phyloP scores from a whole-genome alignment of 2,329 filamentous ascomycete genomes.

The Fusarium denticulatum region DNA sequence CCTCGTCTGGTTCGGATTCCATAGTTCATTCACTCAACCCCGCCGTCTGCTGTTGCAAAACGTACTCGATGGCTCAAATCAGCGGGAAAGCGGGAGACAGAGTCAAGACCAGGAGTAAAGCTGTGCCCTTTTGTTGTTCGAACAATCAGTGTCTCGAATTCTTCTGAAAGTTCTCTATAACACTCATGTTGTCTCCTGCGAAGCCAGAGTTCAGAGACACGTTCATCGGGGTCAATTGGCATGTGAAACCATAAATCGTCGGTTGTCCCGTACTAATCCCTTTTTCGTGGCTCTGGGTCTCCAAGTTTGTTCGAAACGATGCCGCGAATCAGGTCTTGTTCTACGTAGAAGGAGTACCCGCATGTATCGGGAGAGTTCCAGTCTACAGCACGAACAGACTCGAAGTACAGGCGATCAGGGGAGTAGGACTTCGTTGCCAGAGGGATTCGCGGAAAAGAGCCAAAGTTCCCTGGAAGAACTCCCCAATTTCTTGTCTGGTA shows the following conservation, averaged over 20 bases:
- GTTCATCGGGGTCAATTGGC: background rate
- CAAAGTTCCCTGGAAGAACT: background rate
- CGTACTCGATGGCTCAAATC: background rate
- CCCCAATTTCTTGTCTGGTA: too few species aligned
- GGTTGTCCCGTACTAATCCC: accelerated
- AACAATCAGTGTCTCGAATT: background rate
- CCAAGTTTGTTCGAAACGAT: background rate
- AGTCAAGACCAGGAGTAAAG: background rate
- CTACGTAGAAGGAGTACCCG: background rate
- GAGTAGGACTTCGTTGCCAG: accelerated
- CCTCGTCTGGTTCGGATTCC: accelerated
- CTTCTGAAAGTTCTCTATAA: accelerated
- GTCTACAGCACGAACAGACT: background rate
- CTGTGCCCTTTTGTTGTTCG: background rate
- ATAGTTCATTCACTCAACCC: background rate
- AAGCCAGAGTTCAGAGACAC: background rate
- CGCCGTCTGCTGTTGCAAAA: background rate
- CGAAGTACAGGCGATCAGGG: background rate
- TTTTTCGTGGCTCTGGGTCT: accelerated
- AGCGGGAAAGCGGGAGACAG: accelerated
- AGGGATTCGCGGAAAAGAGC: accelerated
- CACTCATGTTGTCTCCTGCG: background rate
- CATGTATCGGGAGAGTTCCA: background rate
- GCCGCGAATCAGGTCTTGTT: accelerated
- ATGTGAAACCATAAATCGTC: background rate